Conservation (phyloP, 2,329 filamentous ascomycete species). For the Anisogramma anomala region DNA sequence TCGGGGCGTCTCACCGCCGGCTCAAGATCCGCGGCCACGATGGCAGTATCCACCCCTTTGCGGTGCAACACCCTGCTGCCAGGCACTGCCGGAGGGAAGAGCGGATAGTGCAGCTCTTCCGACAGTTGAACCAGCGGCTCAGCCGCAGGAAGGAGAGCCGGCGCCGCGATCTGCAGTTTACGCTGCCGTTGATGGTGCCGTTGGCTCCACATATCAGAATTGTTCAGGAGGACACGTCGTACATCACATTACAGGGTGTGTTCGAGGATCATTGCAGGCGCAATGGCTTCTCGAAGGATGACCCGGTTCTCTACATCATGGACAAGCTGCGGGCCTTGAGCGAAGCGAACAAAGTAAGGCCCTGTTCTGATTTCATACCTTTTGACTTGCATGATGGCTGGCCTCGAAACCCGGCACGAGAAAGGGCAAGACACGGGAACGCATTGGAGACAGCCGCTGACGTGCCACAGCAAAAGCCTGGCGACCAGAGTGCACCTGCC, state of each 20-base stretch:
- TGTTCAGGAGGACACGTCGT: conserved; percentile 89
- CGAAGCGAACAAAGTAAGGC: conserved; percentile 54
- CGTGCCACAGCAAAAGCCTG: conserved; percentile 40
- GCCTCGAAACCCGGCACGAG: too few species aligned
- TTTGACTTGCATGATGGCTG: too few species aligned
- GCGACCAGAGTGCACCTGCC: conserved; percentile 59
- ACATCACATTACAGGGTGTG: conserved; percentile 85
- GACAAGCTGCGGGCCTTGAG: conserved; percentile 75
- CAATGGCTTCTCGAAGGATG: conserved; percentile 81
- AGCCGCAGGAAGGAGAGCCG: conserved; percentile 90
- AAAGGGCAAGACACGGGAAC: background rate
- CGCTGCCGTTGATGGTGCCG: conserved; percentile 89
- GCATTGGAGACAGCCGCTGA: background rate
- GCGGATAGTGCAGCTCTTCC: conserved; percentile 88
- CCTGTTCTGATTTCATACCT: background rate
- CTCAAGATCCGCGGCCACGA: conserved; percentile 96
- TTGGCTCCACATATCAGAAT: conserved; percentile 89
- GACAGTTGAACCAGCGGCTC: conserved; percentile 89
- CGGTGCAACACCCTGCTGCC: conserved; percentile 89
- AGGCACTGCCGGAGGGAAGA: conserved; percentile 89
- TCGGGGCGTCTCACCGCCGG: conserved; percentile 82
- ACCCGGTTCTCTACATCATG: conserved; percentile 89
- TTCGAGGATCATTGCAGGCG: conserved; percentile 94
- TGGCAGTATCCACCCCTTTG: conserved; percentile 92
- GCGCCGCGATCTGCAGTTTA: conserved; percentile 88